A percentile compares a stretch with the other conserved stretches of the same genome.
Evolutionary conservation across 2,329 filamentous ascomycete genomes (phyloP).

Genomic region (Trichoderma koningiopsis): DNA sequence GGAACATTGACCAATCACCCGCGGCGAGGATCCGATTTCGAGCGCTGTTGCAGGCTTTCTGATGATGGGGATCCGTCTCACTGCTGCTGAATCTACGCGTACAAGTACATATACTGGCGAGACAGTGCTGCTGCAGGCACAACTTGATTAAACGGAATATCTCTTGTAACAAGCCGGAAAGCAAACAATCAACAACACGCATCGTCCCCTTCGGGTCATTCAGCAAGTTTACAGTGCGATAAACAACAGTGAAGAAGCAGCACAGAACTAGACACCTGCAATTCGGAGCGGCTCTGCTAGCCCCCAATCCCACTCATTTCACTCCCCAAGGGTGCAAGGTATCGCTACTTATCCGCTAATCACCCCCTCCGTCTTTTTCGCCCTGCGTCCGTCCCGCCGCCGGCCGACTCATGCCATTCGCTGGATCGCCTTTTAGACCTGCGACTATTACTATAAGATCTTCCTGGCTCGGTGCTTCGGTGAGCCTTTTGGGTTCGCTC

Average conservation of each 20-base stretch:
- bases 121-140: background rate
- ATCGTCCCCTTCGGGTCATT: background rate
- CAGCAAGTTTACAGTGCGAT: too few relatives aligned
- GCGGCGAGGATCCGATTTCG: background rate
- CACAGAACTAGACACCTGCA: background rate
- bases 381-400: constrained; percentile 11
- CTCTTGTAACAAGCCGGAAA: background rate
- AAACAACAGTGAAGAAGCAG: too few relatives aligned
- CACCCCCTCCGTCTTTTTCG: constrained; percentile 4
- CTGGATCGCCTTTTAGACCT: constrained; percentile 8
- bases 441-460: constrained; percentile 1
- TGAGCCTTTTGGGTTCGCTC: constrained; percentile 23
- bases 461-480: constrained; percentile 10
- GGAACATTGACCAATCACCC: background rate
- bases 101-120: background rate
- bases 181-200: background rate
- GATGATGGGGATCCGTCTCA: constrained; percentile 20
- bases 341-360: background rate
- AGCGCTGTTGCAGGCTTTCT: background rate
- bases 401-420: constrained; percentile 3
- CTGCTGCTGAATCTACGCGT: constrained; percentile 8
- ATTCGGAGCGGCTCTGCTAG: too few relatives aligned
- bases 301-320: too few relatives aligned
- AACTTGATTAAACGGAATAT: background rate
- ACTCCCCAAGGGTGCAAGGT: too few relatives aligned